Evolutionary conservation across 2,329 filamentous ascomycete species (phyloP).

Genomic region (Gnomoniopsis sp.): DNA sequence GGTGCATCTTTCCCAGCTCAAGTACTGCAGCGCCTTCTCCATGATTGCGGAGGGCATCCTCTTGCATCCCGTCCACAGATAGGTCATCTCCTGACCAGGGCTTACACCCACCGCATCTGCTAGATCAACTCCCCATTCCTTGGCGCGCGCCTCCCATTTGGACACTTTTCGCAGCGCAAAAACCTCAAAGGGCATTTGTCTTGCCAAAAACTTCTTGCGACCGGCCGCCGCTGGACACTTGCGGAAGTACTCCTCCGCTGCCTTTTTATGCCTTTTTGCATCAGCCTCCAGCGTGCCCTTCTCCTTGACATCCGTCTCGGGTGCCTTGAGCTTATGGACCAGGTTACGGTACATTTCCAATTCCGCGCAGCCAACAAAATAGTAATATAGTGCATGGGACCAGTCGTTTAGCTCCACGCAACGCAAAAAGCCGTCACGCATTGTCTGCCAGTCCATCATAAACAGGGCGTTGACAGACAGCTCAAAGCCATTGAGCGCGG

Average conservation of each 20-base stretch:
- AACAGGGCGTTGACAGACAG: slow-evolving; percentile 76
- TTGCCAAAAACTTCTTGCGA: slow-evolving; percentile 85
- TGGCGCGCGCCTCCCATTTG: slow-evolving; percentile 82
- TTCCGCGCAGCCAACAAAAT: slow-evolving; percentile 75
- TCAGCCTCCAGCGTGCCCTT: slow-evolving; percentile 26
- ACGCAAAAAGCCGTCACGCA: slow-evolving; percentile 69
- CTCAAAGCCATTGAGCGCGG: slow-evolving; percentile 83
- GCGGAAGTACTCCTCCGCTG: slow-evolving; percentile 67
- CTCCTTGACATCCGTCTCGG: slow-evolving; percentile 18
- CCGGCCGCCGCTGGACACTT: slow-evolving; percentile 72
- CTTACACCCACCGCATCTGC: slow-evolving; percentile 78
- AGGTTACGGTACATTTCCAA: slow-evolving; percentile 75
- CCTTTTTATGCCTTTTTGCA: slow-evolving; percentile 55
- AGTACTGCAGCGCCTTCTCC: slow-evolving; percentile 55
- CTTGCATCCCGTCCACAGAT: slow-evolving; percentile 87
- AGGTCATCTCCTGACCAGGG: slow-evolving; percentile 86
- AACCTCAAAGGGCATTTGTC: slow-evolving; percentile 83
- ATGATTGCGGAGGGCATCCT: slow-evolving; percentile 70
- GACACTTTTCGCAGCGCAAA: slow-evolving; percentile 80
- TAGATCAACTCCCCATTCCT: slow-evolving; percentile 62
- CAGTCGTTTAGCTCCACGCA: slow-evolving; percentile 84
- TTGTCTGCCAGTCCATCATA: slow-evolving; percentile 70
- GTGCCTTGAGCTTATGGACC: slow-evolving; percentile 34
- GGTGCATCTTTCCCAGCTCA: slow-evolving; percentile 64
- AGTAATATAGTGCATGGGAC: slow-evolving; percentile 87